Evolutionary conservation across 2,329 filamentous ascomycete genomes (phyloP).

Genomic region (Sclerotinia sclerotiorum): DNA sequence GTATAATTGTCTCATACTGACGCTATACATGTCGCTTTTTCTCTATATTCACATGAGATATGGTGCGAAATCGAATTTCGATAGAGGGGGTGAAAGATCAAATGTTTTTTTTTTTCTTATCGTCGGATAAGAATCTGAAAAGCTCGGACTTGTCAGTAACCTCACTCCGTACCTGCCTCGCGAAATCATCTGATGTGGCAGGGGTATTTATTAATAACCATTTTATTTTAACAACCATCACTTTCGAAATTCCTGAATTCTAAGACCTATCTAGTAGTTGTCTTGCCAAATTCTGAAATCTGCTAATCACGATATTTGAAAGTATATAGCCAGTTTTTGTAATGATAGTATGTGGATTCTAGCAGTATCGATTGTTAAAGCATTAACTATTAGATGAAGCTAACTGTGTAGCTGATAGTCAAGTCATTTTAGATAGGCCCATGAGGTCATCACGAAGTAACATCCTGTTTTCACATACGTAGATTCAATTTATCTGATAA

Average conservation of each 20-base stretch:
- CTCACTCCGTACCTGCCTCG: neutral
- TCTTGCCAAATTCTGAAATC: neutral
- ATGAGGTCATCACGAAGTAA: neutral
- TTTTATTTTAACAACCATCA: neutral
- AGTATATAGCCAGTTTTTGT: neutral
- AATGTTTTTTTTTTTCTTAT: neutral
- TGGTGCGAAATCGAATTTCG: neutral
- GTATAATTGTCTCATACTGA: slow-evolving; percentile 12
- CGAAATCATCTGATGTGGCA: neutral
- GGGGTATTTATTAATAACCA: no score
- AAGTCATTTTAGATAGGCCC: neutral
- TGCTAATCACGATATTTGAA: neutral
- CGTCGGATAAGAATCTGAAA: neutral
- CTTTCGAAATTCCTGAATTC: neutral
- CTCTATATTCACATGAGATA: neutral
- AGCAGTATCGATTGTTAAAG: neutral
- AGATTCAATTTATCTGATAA: slow-evolving; percentile 11
- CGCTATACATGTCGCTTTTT: neutral
- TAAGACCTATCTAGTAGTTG: neutral
- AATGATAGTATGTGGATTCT: neutral
- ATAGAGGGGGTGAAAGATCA: neutral
- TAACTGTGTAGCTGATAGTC: neutral
- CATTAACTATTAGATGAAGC: neutral
- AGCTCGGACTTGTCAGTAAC: neutral
- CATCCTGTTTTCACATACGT: neutral